Evolutionary conservation across 169 alveolate genomes (phyloP).

Genomic region (Eimeria maxima): DNA sequence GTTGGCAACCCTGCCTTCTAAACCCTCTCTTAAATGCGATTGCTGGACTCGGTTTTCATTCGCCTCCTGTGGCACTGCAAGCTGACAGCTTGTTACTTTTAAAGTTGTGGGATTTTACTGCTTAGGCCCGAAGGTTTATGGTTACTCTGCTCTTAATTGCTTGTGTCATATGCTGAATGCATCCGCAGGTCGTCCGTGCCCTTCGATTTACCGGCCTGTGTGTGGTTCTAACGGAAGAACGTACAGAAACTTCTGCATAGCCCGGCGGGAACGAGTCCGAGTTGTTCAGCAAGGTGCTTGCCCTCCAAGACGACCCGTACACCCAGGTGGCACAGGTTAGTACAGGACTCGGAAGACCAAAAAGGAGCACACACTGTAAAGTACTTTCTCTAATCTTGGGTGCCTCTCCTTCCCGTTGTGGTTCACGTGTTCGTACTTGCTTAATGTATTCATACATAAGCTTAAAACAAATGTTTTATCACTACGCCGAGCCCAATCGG

Average conservation of each 20-base stretch:
- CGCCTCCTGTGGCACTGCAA: background rate
- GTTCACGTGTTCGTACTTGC: too few relatives aligned
- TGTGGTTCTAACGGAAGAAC: conserved; percentile 70
- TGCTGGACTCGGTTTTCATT: background rate
- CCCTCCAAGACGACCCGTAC: background rate
- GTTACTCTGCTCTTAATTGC: background rate
- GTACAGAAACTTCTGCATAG: conserved; percentile 45
- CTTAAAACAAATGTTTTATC: too few relatives aligned
- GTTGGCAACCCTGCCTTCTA: background rate
- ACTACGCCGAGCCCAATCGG: background rate
- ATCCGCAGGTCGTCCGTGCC: conserved; percentile 24
- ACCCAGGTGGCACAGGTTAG: background rate
- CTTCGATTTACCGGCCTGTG: conserved; percentile 22
- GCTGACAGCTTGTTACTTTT: background rate
- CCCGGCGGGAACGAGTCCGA: conserved; percentile 14
- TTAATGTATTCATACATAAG: too few relatives aligned
- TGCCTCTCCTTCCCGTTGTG: background rate
- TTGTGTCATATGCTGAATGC: background rate
- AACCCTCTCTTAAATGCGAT: background rate
- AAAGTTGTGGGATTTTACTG: background rate
- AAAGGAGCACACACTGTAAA: background rate
- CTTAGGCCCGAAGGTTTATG: too few relatives aligned
- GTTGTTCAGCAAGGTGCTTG: background rate
- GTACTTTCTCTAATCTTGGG: background rate
- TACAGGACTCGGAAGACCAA: background rate